These are phyloP conservation scores for Tricholoma matsutake DNA, from an alignment of 768 basidiomycete genomes.

Conservation along the genomic window DNA sequence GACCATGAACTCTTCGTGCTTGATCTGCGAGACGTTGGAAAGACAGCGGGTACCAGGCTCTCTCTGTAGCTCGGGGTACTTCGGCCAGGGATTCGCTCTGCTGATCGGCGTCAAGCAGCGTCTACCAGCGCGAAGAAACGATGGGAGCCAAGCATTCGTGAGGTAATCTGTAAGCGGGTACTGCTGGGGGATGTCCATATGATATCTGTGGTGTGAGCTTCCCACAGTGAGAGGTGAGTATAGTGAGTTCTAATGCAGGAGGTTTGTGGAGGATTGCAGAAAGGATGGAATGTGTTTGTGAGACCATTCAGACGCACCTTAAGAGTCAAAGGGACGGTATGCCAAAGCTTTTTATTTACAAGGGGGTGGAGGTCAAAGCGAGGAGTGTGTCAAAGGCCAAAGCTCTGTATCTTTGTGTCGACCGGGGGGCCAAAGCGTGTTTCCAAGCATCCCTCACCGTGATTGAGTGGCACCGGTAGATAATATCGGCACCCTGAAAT, in stretches of 20 bases:
- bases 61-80: constrained; percentile 14
- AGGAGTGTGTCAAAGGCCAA: background rate
- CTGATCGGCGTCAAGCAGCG: constrained; percentile 1
- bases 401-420: too few relatives aligned
- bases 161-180: constrained; percentile 13
- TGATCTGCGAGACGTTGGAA: constrained; percentile 2
- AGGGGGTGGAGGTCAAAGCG: background rate
- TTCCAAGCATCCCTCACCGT: background rate
- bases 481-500: background rate
- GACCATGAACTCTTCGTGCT: constrained; percentile 6
- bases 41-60: constrained; percentile 9
- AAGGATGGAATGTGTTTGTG: background rate
- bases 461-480: background rate
- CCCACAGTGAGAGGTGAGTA: background rate
- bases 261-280: background rate
- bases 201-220: background rate
- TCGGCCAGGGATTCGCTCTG: constrained; percentile 15
- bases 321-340: background rate
- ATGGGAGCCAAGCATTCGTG: constrained; percentile 8
- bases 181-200: background rate
- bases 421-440: background rate
- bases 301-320: background rate
- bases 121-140: constrained; percentile 8
- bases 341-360: background rate
- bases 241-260: background rate